phyloP scores from a whole-genome alignment of 1,284 basidiomycete species.

The Phlebopus sp. region DNA sequence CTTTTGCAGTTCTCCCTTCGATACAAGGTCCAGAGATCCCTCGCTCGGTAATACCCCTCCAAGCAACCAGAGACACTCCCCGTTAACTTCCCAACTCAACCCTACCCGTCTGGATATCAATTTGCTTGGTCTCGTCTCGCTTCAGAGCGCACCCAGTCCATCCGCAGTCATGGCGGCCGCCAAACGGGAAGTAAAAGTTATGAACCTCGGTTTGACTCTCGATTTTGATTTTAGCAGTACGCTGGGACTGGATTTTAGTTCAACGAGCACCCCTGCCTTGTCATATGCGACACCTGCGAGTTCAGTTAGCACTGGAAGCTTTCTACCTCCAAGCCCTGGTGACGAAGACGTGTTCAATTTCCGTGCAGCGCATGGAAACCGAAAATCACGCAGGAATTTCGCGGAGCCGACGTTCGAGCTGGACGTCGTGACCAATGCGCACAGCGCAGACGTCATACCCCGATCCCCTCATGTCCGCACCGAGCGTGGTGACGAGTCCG shows the following conservation, averaged over 20 bases:
- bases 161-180: neutral
- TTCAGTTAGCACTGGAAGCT: slow-evolving; percentile 9
- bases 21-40: slow-evolving; percentile 15
- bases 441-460: slow-evolving; percentile 7
- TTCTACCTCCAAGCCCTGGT: slow-evolving; percentile 10
- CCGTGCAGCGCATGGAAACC: neutral
- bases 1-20: slow-evolving; percentile 15
- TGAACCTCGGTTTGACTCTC: slow-evolving; percentile 20
- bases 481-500: slow-evolving; percentile 14
- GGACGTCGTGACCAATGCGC: neutral
- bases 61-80: neutral
- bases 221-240: slow-evolving; percentile 20
- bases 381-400: slow-evolving; percentile 6
- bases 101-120: slow-evolving; percentile 16
- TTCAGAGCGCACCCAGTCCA: neutral
- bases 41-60: neutral
- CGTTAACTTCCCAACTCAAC: slow-evolving; percentile 2
- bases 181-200: slow-evolving; percentile 6
- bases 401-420: slow-evolving; percentile 12
- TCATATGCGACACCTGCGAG: slow-evolving; percentile 26
- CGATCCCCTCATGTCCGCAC: slow-evolving; percentile 2
- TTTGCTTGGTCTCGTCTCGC: slow-evolving; percentile 6
- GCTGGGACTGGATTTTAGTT: slow-evolving; percentile 17
- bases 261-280: slow-evolving; percentile 10
- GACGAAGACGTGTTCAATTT: slow-evolving; percentile 19